phyloP scores from a whole-genome alignment of 129 eudicot species.

The Flaveria brownii region DNA sequence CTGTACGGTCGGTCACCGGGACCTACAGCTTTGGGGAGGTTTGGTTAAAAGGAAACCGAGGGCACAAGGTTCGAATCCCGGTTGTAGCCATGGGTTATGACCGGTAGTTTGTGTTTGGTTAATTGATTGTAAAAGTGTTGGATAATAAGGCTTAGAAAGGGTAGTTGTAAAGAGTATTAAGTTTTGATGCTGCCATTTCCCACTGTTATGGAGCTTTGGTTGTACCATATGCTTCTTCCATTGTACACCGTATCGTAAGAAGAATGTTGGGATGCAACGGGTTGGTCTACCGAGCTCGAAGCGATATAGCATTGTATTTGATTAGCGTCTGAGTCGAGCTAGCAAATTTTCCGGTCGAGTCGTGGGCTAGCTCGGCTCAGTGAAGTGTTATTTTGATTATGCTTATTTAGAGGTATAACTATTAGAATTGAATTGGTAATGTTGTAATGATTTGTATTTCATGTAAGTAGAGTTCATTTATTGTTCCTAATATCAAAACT shows the following conservation, averaged over 20 bases:
- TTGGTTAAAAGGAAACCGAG: slow-evolving; percentile 77
- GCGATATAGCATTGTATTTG: not conserved
- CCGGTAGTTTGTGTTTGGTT: slow-evolving; percentile 38
- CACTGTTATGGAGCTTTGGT: not conserved
- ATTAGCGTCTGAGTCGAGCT: not conserved
- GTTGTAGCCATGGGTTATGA: slow-evolving; percentile 97
- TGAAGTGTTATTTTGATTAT: slow-evolving; percentile 33
- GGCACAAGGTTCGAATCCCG: slow-evolving; percentile 90
- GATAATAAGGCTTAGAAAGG: slow-evolving; percentile 44
- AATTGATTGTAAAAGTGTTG: slow-evolving; percentile 58
- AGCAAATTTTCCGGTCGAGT: slow-evolving; percentile 13
- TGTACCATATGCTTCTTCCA: slow-evolving; percentile 29
- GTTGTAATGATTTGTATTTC: slow-evolving; percentile 39
- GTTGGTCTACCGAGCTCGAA: not conserved
- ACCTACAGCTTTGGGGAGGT: slow-evolving; percentile 87
- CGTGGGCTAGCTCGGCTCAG: slow-evolving; percentile 24
- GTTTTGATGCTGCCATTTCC: slow-evolving; percentile 31
- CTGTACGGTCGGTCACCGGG: slow-evolving; percentile 67
- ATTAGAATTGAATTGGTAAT: slow-evolving; percentile 27
- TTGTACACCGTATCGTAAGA: slow-evolving; percentile 26
- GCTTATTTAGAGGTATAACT: slow-evolving; percentile 14
- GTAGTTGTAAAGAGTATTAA: slow-evolving; percentile 43
- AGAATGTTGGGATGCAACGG: slow-evolving; percentile 12
- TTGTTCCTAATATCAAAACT: slow-evolving; percentile 15
- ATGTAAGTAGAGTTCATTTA: slow-evolving; percentile 26